These are phyloP conservation scores for Fusarium staphyleae DNA, from an alignment of 2,329 filamentous ascomycete genomes.

Conservation along the genomic window DNA sequence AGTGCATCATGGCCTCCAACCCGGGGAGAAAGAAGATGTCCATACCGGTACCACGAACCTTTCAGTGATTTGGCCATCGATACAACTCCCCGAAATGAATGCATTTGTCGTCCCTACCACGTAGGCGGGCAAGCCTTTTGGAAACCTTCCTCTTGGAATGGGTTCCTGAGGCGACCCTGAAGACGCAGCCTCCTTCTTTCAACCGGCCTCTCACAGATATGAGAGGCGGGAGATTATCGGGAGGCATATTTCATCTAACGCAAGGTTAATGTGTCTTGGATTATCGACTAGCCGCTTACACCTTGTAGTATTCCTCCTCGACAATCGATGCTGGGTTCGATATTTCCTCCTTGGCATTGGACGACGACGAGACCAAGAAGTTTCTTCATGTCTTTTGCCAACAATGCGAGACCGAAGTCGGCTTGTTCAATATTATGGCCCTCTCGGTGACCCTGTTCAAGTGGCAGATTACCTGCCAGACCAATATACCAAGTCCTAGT, in stretches of 20 bases:
- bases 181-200: conserved; percentile 52
- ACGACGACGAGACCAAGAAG: conserved; percentile 34
- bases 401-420: conserved; percentile 55
- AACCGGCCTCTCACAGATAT: conserved; percentile 56
- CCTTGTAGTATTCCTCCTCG: conserved; percentile 50
- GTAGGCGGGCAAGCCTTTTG: conserved; percentile 33
- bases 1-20: conserved; percentile 1
- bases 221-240: conserved; percentile 56
- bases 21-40: conserved; percentile 68
- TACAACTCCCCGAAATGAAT: conserved; percentile 72
- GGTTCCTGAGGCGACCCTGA: conserved; percentile 48
- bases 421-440: conserved; percentile 55
- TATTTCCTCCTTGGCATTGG: conserved; percentile 41
- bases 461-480: conserved; percentile 60
- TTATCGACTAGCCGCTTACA: conserved; percentile 35
- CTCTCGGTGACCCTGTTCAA: conserved; percentile 62
- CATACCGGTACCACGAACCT: conserved; percentile 54
- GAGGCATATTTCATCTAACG: conserved; percentile 54
- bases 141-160: conserved; percentile 52
- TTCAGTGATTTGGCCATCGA: conserved; percentile 68
- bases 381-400: conserved; percentile 55
- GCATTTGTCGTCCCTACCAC: conserved; percentile 35
- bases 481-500: conserved; percentile 25
- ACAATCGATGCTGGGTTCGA: conserved; percentile 42
- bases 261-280: conserved; percentile 11